Evolutionary conservation across 352 stramenopile genomes (phyloP).

Genomic region (Discostella stelligera): DNA sequence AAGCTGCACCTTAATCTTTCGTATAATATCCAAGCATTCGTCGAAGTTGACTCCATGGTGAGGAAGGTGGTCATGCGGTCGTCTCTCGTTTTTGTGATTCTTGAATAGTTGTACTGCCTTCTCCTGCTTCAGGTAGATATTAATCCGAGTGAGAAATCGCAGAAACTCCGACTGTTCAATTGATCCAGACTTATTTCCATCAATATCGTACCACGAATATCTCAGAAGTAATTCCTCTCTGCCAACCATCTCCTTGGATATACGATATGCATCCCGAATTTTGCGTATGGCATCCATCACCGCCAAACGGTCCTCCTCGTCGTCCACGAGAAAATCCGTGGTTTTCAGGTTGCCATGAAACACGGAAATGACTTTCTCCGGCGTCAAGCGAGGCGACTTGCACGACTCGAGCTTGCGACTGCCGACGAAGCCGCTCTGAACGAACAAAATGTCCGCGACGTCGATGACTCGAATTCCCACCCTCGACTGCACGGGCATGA

Average conservation of each 20-base stretch:
- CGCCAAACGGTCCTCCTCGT: constrained; percentile 18
- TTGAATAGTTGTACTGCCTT: constrained; percentile 30
- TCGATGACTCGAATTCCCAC: constrained; percentile 40
- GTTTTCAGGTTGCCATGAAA: constrained; percentile 30
- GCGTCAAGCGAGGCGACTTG: constrained; percentile 8
- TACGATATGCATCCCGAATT: constrained; percentile 28
- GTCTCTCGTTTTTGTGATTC: constrained; percentile 1
- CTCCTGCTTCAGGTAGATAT: constrained; percentile 46
- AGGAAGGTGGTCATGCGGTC: background rate
- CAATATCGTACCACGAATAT: constrained; percentile 46
- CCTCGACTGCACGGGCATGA: constrained; percentile 8
- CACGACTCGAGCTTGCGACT: constrained; percentile 42
- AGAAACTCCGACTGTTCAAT: constrained; percentile 42
- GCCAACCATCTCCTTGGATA: constrained; percentile 12
- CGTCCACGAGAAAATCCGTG: constrained; percentile 39
- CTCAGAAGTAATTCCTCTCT: constrained; percentile 37
- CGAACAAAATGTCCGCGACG: constrained; percentile 43
- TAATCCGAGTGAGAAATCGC: constrained; percentile 36
- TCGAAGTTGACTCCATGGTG: constrained; percentile 29
- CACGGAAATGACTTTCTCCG: constrained; percentile 25
- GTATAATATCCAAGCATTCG: constrained; percentile 32
- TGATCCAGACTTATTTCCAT: constrained; percentile 29
- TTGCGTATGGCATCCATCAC: constrained; percentile 25
- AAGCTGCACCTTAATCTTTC: constrained; percentile 22
- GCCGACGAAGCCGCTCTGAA: constrained; percentile 36